phyloP scores from a whole-genome alignment of 169 alveolate genomes.

The Perkinsus olseni region DNA sequence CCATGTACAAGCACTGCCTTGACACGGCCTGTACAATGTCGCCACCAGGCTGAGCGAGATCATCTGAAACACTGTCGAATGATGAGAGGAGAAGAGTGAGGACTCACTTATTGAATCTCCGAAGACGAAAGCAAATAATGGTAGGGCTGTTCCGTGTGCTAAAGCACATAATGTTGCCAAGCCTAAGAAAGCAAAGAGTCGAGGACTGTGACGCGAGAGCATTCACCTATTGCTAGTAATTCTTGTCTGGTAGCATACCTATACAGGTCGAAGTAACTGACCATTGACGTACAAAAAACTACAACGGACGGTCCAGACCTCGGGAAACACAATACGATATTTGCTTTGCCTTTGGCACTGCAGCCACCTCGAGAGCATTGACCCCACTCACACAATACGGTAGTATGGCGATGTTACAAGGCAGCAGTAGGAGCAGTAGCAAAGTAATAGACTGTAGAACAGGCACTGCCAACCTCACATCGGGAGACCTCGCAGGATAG shows the following conservation, averaged over 20 bases:
- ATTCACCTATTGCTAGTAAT: neutral
- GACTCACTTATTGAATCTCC: neutral
- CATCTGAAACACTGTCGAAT: neutral
- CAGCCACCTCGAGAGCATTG: no score
- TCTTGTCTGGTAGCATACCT: neutral
- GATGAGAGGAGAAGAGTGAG: neutral
- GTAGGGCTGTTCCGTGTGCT: neutral
- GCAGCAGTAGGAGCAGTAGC: no score
- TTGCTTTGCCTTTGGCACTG: no score
- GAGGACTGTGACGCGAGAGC: neutral
- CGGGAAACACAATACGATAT: no score
- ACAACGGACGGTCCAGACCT: no score
- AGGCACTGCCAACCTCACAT: no score
- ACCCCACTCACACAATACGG: no score
- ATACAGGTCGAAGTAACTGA: neutral
- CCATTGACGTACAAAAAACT: neutral
- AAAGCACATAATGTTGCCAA: neutral
- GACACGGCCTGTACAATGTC: neutral
- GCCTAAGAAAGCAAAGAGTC: neutral
- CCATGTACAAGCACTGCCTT: neutral
- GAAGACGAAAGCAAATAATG: neutral
- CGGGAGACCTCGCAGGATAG: no score
- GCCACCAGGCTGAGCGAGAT: neutral
- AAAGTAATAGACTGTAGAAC: no score
- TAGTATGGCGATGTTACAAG: no score